Conservation (phyloP, 495 filamentous ascomycete species). For the Penicillium subrubescens region DNA sequence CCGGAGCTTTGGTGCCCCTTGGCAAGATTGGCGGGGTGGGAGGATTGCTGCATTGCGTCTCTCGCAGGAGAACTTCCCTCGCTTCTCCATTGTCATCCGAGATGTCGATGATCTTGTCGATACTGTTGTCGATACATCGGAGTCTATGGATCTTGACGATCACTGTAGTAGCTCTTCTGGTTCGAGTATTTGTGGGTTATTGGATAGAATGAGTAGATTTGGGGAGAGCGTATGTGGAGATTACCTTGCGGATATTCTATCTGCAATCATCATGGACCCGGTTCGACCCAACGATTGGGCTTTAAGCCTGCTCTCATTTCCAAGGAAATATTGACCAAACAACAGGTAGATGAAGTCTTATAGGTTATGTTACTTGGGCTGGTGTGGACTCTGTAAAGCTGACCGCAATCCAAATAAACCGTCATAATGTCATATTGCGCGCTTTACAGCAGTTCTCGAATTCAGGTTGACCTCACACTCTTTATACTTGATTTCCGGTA, state of each 20-base stretch:
- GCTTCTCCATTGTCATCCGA: background rate
- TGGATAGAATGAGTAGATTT: background rate
- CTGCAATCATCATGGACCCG: background rate
- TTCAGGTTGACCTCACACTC: background rate
- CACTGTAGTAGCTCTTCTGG: background rate
- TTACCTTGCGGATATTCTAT: background rate
- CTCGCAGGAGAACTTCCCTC: background rate
- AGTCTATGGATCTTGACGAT: background rate
- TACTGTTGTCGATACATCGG: background rate
- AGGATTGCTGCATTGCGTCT: background rate
- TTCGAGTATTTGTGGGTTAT: background rate
- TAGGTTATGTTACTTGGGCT: too few relatives aligned
- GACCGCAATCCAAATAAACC: too few relatives aligned
- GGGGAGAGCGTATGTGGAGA: background rate
- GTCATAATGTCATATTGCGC: too few relatives aligned
- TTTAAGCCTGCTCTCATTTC: background rate
- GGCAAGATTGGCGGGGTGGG: background rate
- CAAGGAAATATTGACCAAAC: background rate
- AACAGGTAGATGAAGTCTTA: background rate
- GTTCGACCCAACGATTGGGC: background rate
- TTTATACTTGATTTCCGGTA: background rate
- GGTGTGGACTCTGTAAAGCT: too few relatives aligned
- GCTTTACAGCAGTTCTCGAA: background rate
- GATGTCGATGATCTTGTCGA: background rate
- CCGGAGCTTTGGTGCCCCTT: conserved; percentile 1